Evolutionary conservation across 75 land plant genomes (phyloP).

Genomic region (Selaginella tamariscina): DNA sequence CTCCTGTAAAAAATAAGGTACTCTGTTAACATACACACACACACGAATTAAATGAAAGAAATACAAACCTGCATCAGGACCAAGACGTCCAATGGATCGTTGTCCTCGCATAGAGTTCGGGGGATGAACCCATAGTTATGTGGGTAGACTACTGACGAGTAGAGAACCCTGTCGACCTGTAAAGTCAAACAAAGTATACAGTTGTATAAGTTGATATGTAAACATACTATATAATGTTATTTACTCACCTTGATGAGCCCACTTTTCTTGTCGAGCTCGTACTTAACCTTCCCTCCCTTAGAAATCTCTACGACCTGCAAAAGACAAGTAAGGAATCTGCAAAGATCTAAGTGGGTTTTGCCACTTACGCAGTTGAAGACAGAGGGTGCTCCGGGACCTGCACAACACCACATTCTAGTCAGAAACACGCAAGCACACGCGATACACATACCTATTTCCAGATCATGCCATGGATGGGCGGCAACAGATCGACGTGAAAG

Average conservation of each 20-base stretch:
- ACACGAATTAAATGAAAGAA: not conserved
- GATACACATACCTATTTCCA: conserved; percentile 46
- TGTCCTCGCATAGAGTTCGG: conserved; percentile 82
- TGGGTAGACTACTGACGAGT: conserved; percentile 96
- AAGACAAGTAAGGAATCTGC: not conserved
- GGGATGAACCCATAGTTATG: conserved; percentile 98
- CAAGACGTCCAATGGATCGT: conserved; percentile 89
- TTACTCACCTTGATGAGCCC: conserved; percentile 69
- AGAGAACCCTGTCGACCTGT: conserved; percentile 82
- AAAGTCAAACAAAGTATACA: not conserved
- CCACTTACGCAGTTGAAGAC: conserved; percentile 71
- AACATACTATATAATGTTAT: not conserved
- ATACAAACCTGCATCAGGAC: conserved; percentile 77
- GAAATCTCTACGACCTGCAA: conserved; percentile 77
- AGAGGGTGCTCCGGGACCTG: conserved; percentile 80
- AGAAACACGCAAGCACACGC: conserved; percentile 13
- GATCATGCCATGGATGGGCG: conserved; percentile 82
- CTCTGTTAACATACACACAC: not conserved
- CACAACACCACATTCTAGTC: conserved; percentile 4
- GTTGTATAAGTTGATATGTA: not conserved
- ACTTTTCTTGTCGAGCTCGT: conserved; percentile 79
- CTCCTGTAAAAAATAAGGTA: conserved; percentile 34
- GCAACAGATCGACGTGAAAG: conserved; percentile 54
- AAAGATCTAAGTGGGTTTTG: not conserved
- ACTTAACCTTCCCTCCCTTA: conserved; percentile 91